These are phyloP conservation scores for Rutstroemia sp. DNA, from an alignment of 2,329 filamentous ascomycete species.

Conservation along the genomic window DNA sequence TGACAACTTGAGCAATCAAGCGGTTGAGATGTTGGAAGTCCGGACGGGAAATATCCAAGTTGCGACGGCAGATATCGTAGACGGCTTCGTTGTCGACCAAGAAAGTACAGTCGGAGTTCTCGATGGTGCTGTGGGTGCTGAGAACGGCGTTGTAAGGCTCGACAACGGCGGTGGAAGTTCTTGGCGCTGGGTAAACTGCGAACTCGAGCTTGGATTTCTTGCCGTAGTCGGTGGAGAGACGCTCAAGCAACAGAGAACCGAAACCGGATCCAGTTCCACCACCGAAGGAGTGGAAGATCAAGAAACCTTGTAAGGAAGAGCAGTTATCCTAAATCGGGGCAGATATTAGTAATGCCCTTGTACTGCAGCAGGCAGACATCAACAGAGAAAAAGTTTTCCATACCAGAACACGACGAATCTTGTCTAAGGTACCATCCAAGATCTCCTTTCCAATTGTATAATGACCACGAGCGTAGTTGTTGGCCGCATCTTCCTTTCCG, in stretches of 20 bases:
- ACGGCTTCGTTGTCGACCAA: constrained; percentile 63
- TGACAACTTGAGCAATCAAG: constrained; percentile 60
- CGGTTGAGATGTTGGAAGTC: constrained; percentile 59
- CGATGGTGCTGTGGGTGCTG: constrained; percentile 52
- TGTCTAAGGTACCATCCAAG: constrained; percentile 55
- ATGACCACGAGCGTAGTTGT: constrained; percentile 63
- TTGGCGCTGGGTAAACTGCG: constrained; percentile 56
- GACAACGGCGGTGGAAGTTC: constrained; percentile 58
- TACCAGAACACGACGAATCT: constrained; percentile 57
- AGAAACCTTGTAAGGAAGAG: constrained; percentile 57
- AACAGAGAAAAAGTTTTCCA: constrained; percentile 11
- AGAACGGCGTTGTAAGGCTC: constrained; percentile 60
- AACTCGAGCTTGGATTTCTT: constrained; percentile 65
- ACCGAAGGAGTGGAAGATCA: constrained; percentile 63
- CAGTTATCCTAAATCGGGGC: constrained; percentile 47
- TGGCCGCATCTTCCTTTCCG: constrained; percentile 62
- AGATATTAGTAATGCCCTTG: constrained; percentile 6
- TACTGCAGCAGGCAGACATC: neutral
- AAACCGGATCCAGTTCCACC: constrained; percentile 62
- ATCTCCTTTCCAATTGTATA: constrained; percentile 64
- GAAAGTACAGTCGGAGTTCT: constrained; percentile 62
- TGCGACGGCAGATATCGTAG: constrained; percentile 60
- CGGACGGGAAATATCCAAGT: constrained; percentile 56
- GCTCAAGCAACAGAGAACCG: constrained; percentile 56
- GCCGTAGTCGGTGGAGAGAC: constrained; percentile 55